Conservation (phyloP, 257 asterid genomes). For the Apocynum venetum region DNA sequence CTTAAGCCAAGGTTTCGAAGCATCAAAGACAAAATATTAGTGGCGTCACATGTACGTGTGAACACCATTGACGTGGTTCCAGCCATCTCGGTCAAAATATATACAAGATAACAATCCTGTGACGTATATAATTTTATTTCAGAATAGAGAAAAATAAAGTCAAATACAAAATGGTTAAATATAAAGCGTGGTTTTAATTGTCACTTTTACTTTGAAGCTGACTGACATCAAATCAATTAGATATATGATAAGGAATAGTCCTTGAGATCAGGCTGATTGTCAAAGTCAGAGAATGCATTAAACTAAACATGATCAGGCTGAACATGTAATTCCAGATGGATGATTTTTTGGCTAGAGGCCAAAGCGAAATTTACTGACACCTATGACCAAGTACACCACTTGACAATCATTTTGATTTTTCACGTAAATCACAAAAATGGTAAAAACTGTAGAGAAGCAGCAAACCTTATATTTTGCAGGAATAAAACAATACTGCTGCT, state of each 20-base stretch:
- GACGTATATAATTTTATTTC: slow-evolving; percentile 9
- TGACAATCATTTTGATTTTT: not conserved
- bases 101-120: slow-evolving; percentile 86
- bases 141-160: slow-evolving; percentile 1
- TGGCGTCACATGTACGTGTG: slow-evolving; percentile 86
- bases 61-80: slow-evolving; percentile 86
- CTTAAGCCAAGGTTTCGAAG: slow-evolving; percentile 79
- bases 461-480: slow-evolving; percentile 86
- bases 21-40: slow-evolving; percentile 62
- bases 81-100: slow-evolving; percentile 66
- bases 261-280: not conserved
- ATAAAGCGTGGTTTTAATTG: too few species aligned
- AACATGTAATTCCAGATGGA: not conserved
- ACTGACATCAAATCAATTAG: not conserved
- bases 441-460: slow-evolving; percentile 1
- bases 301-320: not conserved
- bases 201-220: not conserved
- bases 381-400: not conserved
- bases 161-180: not conserved
- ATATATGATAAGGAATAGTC: not conserved
- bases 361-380: not conserved
- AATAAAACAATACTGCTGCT: slow-evolving; percentile 71
- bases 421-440: not conserved
- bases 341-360: not conserved
- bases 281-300: not conserved